phyloP scores from a whole-genome alignment of 306 rosid genomes.

The Vachellia pachyceras region DNA sequence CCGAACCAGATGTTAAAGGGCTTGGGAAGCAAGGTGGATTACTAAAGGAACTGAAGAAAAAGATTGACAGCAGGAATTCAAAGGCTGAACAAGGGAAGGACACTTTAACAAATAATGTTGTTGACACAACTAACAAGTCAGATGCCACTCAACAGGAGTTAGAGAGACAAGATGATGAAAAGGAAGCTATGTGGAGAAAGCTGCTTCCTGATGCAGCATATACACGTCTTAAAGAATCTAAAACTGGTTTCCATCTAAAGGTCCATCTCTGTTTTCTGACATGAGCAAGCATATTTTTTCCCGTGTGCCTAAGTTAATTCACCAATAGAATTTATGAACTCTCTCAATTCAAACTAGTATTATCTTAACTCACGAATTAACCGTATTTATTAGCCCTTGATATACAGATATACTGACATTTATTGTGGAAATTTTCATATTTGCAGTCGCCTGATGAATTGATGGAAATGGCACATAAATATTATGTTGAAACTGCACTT shows the following conservation, averaged over 20 bases:
- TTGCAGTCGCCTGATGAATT: slow-evolving; percentile 91
- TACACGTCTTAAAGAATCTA: slow-evolving; percentile 88
- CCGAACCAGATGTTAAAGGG: slow-evolving; percentile 89
- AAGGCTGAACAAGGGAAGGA: slow-evolving; percentile 74
- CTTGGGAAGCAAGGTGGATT: slow-evolving; percentile 98
- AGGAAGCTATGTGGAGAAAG: slow-evolving; percentile 76
- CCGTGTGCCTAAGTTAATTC: not conserved
- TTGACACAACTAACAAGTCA: slow-evolving; percentile 48
- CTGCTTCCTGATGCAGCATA: slow-evolving; percentile 86
- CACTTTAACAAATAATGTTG: slow-evolving; percentile 43
- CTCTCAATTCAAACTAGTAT: slow-evolving; percentile 19
- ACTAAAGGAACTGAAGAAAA: slow-evolving; percentile 90
- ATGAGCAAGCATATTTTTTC: slow-evolving; percentile 12
- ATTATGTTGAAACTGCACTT: slow-evolving; percentile 89
- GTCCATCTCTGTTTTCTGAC: slow-evolving; percentile 46
- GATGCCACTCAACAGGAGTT: slow-evolving; percentile 65
- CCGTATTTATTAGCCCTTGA: not conserved
- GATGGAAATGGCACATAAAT: slow-evolving; percentile 89
- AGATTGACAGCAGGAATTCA: slow-evolving; percentile 62
- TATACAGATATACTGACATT: slow-evolving; percentile 34
- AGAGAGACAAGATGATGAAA: slow-evolving; percentile 70
- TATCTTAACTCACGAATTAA: not conserved
- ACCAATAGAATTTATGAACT: slow-evolving; percentile 1
- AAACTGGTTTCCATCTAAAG: slow-evolving; percentile 89
- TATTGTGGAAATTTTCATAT: slow-evolving; percentile 29